Evolutionary conservation across 2,329 filamentous ascomycete genomes (phyloP), one percentile per base, ranked within the genome.

Genomic region (Amylocarpus encephaloides): DNA sequence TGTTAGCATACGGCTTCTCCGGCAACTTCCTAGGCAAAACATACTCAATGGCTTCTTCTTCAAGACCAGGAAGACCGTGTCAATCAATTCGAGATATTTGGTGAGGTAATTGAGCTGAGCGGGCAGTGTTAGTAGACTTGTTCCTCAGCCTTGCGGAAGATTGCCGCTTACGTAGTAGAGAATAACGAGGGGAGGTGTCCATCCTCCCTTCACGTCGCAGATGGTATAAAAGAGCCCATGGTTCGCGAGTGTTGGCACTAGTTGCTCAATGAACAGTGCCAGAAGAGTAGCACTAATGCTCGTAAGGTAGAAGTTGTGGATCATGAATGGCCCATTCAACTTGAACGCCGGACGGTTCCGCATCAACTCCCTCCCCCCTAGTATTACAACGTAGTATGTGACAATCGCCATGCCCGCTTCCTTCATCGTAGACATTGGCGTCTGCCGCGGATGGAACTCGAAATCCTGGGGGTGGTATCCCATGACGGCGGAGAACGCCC

Each of bases 21-120:
- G 12, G 5, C 3, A 16, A 11, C 12, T 48, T 29, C 3, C 3
- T 15, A 16, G 30, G 18, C 3, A 38, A 30, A 19, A 63, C 78
- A 59, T 77, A 85, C 82, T 96, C 69, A 96, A 74, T 48, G 92
- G 92, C 85, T 97, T 97, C 85, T 97, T 97, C 85, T 97, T 97
- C 70, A 97, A 82, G 76, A 96, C 93, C 50, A 97, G 78, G 79
- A 97, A 97, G 68, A 92, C 84, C 53, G 92, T 97, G 72, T 97
- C 92, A 62, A 97, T 75, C 59, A 97, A 79, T 73, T 97, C 92
- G 60, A 96, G 80, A 72, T 95, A 97, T 73, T 97, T 97, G 73
- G 91, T 97, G 49, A 96, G 81, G 76, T 97, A 97, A 78, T 94
- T 97, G 68, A 97, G 79, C 91, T 96, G 66, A 15, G 22, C 22